Evolutionary conservation across 2,329 filamentous ascomycete species (phyloP).

Genomic region (Venturia asperata): DNA sequence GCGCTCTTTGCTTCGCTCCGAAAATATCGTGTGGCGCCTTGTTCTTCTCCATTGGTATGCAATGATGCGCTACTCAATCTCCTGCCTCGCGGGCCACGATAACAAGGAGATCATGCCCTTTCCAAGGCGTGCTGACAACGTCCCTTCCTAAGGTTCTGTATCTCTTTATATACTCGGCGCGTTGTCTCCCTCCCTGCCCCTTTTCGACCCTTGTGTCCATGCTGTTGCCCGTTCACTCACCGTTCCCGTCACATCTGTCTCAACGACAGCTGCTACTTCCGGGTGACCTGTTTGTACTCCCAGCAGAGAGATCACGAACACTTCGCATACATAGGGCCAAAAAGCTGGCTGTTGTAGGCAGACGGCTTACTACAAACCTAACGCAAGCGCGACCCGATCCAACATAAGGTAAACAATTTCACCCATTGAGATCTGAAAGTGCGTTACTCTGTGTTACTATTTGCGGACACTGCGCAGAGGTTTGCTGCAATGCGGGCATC

Average conservation of each 20-base stretch:
- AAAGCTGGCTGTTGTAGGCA: not conserved
- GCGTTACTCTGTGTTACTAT: constrained; percentile 6
- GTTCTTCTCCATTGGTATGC: constrained; percentile 6
- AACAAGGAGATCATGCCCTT: not conserved
- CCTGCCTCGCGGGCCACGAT: constrained; percentile 4
- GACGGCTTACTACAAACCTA: not conserved
- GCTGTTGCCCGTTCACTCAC: constrained; percentile 1
- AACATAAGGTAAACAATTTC: constrained; percentile 12
- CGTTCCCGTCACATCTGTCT: constrained; percentile 6
- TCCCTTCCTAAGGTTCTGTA: not conserved
- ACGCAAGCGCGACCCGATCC: constrained; percentile 10
- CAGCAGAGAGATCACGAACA: not conserved
- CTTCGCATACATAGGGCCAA: not conserved
- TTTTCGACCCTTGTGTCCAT: not conserved
- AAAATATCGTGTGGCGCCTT: not conserved
- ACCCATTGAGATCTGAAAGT: constrained; percentile 5
- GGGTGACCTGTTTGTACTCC: constrained; percentile 6
- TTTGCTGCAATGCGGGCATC: constrained; percentile 11
- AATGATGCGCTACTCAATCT: not conserved
- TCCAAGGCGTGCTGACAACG: not conserved
- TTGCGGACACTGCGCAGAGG: constrained; percentile 1
- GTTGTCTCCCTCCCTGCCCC: not conserved
- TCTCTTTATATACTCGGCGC: constrained; percentile 10
- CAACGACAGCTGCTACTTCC: constrained; percentile 7
- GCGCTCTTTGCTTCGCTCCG: constrained; percentile 5